Evolutionary conservation across 192 early-diverging fungal genomes (phyloP), one percentile per base, ranked within the genome.

Genomic region (Backusella liffmaniae): DNA sequence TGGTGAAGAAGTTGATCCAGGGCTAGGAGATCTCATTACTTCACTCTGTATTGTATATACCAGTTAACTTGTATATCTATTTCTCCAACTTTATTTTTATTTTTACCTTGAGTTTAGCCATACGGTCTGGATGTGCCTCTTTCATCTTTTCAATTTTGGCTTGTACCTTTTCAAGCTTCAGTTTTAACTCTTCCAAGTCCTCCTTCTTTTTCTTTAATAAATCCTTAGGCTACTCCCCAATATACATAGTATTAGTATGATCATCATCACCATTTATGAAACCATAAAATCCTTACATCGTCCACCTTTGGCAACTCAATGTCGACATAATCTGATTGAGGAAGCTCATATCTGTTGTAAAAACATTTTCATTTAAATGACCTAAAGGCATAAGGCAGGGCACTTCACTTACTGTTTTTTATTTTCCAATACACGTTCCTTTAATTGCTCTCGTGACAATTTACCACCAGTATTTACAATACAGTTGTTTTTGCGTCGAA

Each of bases 401-500:
- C 46, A 49, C 6, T 18, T 16, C 6, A n/a, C 84, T 78, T 90
- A 96, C 91, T 80, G 83, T 76, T 91, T 90, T 74, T 89, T 93
- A 84, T 96, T 95, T 80, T 91, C 86, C 51, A 88, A 76, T 39
- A 94, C 81, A 74, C 91, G 82, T 56, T 80, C 78, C 67, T 88
- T 89, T 15, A 96, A 86, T 82, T 96, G 92, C 26, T 96, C 94
- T 56, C 93, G 82, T 10, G 91, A 80, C 26, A 86, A 74, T 53
- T 78, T 83, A 72, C 89, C 90, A 6, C 97, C 97, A 1, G 92
- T 93, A 75, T 98, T 97, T 46, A 96, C 94, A 79, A 98, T 98
- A 77, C 94, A 95, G 70, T 95, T 94, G 77, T 96, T 96, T 82
- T 98, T 98, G 41, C 97, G 90, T 70, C 90, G 92, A 79, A 98